Conservation (phyloP, 768 basidiomycete species). For the Mycena chlorophos region DNA sequence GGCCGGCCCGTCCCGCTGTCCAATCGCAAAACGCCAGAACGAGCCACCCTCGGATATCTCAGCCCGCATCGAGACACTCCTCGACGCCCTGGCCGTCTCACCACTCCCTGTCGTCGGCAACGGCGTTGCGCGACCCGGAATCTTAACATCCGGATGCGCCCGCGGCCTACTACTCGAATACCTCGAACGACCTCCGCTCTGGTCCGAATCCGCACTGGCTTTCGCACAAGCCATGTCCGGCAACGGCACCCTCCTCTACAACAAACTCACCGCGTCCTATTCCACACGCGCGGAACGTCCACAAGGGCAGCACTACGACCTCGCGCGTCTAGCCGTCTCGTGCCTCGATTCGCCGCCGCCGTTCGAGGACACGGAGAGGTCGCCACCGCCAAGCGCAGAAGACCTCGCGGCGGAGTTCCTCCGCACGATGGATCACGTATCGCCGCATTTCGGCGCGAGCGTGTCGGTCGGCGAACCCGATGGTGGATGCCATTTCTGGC, state of each 20-base stretch:
- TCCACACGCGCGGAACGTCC: not conserved
- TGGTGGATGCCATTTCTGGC: slow-evolving; percentile 29
- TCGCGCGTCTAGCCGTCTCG: slow-evolving; percentile 24
- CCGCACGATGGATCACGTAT: slow-evolving; percentile 18
- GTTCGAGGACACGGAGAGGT: not conserved
- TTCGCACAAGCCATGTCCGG: slow-evolving; percentile 23
- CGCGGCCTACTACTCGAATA: slow-evolving; percentile 22
- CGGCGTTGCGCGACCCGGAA: slow-evolving; percentile 20
- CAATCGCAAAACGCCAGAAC: slow-evolving; percentile 15
- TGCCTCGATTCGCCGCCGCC: slow-evolving; percentile 28
- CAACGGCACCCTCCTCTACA: slow-evolving; percentile 26
- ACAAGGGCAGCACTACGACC: slow-evolving; percentile 13
- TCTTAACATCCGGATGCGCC: slow-evolving; percentile 26
- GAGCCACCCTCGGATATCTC: slow-evolving; percentile 18
- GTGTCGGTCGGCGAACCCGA: slow-evolving; percentile 23
- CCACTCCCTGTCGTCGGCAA: slow-evolving; percentile 20
- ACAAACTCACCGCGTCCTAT: slow-evolving; percentile 5
- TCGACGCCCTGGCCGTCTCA: slow-evolving; percentile 21
- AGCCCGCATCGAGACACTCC: slow-evolving; percentile 22
- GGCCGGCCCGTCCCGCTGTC: slow-evolving; percentile 24
- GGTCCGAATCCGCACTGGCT: slow-evolving; percentile 19
- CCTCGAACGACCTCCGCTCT: slow-evolving; percentile 22
- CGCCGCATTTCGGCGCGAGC: slow-evolving; percentile 26
- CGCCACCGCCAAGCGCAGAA: slow-evolving; percentile 7
- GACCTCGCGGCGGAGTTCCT: slow-evolving; percentile 17